Percentiles rank a stretch among this genome's conserved stretches.
phyloP scores from a whole-genome alignment of 2,329 filamentous ascomycete species.

The Neurospora sp. region DNA sequence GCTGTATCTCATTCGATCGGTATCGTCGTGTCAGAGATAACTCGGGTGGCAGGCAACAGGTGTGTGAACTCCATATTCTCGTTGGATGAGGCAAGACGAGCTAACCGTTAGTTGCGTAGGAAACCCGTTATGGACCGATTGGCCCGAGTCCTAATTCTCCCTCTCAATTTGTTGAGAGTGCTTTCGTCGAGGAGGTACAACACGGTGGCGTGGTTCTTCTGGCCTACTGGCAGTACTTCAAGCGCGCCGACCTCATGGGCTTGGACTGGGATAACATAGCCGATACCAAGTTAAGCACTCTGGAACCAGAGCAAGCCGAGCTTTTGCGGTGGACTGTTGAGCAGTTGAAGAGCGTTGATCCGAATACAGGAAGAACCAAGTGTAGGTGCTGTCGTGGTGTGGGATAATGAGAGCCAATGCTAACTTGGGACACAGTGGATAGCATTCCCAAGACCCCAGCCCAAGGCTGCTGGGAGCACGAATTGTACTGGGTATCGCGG shows the following conservation, averaged over 20 bases:
- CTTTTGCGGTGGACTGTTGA: conserved; percentile 16
- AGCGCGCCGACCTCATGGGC: conserved; percentile 24
- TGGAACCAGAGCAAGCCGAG: conserved; percentile 24
- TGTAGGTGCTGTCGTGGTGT: conserved; percentile 1
- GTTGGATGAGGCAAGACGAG: background rate
- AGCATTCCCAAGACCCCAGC: conserved; percentile 11
- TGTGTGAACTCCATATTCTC: conserved; percentile 9
- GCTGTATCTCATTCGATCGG: conserved; percentile 30
- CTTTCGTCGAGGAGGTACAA: conserved; percentile 35
- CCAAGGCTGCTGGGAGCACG: conserved; percentile 17
- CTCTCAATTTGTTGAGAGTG: conserved; percentile 8
- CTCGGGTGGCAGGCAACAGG: conserved; percentile 21
- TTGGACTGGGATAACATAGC: conserved; percentile 19
- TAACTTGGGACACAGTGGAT: conserved; percentile 3
- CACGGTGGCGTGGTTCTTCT: conserved; percentile 36
- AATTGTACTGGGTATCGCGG: conserved; percentile 15
- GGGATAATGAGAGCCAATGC: background rate
- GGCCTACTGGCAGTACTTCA: conserved; percentile 42
- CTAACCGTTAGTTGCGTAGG: conserved; percentile 4
- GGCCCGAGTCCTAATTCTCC: conserved; percentile 24
- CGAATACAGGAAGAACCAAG: background rate
- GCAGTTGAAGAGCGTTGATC: conserved; percentile 2
- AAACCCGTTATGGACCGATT: conserved; percentile 13
- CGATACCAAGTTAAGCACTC: conserved; percentile 20
- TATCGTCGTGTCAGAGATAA: conserved; percentile 31